Evolutionary conservation across 2,329 filamentous ascomycete genomes (phyloP).

Genomic region (Epichloe baconii): DNA sequence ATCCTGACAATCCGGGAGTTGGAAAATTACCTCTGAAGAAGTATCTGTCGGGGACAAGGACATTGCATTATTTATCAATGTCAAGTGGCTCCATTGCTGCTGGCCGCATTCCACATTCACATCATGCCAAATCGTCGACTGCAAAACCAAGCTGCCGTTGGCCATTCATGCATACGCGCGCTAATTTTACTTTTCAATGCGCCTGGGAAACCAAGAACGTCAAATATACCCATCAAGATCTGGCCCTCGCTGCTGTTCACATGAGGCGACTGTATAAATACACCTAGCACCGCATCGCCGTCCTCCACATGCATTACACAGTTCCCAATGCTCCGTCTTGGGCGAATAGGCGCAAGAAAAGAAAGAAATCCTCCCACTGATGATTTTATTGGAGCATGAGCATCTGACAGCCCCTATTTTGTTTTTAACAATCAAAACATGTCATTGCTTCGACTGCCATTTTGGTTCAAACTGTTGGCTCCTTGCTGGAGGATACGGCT

Average conservation of each 20-base stretch:
- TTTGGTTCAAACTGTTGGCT: constrained; percentile 4
- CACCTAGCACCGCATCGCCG: not conserved
- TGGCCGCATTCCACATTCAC: not conserved
- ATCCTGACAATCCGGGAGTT: too few species aligned
- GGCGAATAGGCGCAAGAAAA: not conserved
- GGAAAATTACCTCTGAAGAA: too few species aligned
- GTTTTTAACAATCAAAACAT: not conserved
- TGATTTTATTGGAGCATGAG: not conserved
- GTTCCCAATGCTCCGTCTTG: not conserved
- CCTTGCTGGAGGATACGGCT: constrained; percentile 38
- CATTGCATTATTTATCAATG: too few species aligned
- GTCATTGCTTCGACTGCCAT: not conserved
- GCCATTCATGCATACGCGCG: not conserved
- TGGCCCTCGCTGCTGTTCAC: too few species aligned
- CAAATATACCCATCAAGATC: not conserved
- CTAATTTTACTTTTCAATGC: not conserved
- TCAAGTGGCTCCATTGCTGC: too few species aligned
- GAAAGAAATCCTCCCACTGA: not conserved
- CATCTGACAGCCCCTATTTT: too few species aligned
- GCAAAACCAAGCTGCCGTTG: not conserved
- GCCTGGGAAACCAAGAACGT: not conserved
- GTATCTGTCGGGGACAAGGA: too few species aligned
- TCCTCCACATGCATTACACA: not conserved
- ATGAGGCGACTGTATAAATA: not conserved
- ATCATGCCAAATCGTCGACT: too few species aligned